These are phyloP conservation scores for Calonectria fujianensis DNA, from an alignment of 2,329 filamentous ascomycete genomes.

Conservation along the genomic window DNA sequence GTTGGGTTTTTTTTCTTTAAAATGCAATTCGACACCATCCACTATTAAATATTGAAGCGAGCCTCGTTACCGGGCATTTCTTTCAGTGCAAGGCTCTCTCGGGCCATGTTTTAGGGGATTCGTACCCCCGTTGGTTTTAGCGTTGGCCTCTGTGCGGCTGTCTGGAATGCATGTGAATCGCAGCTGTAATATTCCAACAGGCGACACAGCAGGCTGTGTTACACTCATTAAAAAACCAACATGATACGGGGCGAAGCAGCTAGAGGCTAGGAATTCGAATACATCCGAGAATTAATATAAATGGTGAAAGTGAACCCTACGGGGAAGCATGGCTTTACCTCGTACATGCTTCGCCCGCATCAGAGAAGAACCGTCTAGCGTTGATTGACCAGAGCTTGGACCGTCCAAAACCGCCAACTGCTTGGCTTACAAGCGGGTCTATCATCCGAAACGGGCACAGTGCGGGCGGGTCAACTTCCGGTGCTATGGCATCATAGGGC, in stretches of 20 bases:
- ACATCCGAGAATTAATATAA: background rate
- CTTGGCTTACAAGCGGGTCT: slow-evolving; percentile 5
- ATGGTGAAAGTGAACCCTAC: background rate
- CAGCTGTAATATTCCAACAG: background rate
- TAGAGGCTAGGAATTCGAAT: background rate
- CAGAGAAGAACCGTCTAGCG: background rate
- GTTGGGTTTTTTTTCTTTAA: background rate
- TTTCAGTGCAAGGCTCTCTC: background rate
- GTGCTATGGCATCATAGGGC: slow-evolving; percentile 10
- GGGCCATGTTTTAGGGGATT: background rate
- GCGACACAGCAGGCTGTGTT: background rate
- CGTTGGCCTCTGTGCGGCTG: background rate
- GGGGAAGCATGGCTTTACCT: background rate
- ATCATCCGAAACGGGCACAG: slow-evolving; percentile 3
- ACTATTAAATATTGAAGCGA: background rate
- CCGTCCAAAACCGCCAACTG: background rate
- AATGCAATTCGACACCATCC: no score
- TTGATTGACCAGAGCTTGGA: slow-evolving; percentile 15
- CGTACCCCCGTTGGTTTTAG: background rate
- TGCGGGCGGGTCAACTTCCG: background rate
- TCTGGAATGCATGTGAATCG: slow-evolving; percentile 3
- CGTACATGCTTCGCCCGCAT: background rate
- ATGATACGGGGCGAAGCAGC: background rate
- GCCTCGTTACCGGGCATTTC: background rate
- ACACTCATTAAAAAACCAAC: background rate